Evolutionary conservation across 306 rosid genomes (phyloP).

Genomic region (Luffa acutangula): DNA sequence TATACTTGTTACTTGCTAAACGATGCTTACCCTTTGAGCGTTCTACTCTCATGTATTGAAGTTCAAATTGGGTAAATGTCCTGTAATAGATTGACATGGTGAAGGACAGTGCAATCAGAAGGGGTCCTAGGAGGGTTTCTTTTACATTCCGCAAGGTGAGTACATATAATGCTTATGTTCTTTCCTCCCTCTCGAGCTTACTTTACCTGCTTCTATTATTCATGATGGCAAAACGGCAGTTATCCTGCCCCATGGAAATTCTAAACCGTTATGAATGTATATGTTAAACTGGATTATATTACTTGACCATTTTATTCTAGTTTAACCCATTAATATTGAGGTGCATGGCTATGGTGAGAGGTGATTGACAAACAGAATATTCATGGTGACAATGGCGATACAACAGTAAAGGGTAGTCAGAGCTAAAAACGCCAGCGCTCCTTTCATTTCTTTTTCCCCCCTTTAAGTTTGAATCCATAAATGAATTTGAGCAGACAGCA

Average conservation of each 20-base stretch:
- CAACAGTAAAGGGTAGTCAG: not conserved
- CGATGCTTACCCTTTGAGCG: not conserved
- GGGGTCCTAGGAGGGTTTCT: conserved; percentile 80
- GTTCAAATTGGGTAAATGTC: not conserved
- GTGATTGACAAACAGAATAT: not conserved
- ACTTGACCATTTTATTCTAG: not conserved
- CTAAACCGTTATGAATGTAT: not conserved
- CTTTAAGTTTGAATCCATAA: not conserved
- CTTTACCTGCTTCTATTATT: conserved; percentile 1
- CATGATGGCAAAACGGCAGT: not conserved
- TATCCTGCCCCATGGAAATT: not conserved
- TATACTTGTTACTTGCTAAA: not conserved
- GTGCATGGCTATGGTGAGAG: not conserved
- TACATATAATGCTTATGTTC: not conserved
- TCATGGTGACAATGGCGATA: not conserved
- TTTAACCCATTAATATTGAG: not conserved
- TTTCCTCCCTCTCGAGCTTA: not conserved
- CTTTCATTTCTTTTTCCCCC: not conserved
- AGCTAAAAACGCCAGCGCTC: not conserved
- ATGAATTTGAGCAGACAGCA: not conserved
- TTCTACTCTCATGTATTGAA: conserved; percentile 11
- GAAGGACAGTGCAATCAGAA: conserved; percentile 42
- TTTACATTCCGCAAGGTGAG: conserved; percentile 75
- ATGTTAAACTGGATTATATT: not conserved
- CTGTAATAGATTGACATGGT: conserved; percentile 57